These are phyloP conservation scores for Diaporthe aspalathi DNA, from an alignment of 2,329 filamentous ascomycete genomes.

Conservation along the genomic window DNA sequence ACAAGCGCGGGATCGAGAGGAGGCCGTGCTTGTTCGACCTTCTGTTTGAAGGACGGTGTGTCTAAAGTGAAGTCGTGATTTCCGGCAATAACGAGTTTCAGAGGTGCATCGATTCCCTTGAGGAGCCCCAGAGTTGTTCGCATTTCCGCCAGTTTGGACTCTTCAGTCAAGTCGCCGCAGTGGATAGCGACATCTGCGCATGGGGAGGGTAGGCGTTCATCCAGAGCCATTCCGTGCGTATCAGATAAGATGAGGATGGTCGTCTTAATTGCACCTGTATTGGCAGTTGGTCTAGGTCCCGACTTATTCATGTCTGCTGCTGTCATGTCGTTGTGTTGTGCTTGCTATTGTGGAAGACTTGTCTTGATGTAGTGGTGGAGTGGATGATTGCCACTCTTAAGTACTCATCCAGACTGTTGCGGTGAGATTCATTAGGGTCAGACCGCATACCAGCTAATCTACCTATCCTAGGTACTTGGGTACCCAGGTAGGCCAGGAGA, in stretches of 20 bases:
- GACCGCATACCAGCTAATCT: too few species aligned
- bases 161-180: constrained; percentile 63
- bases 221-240: constrained; percentile 52
- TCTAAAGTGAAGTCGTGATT: constrained; percentile 64
- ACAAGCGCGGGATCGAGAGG: constrained; percentile 42
- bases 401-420: too few species aligned
- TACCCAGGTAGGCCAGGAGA: too few species aligned
- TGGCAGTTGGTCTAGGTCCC: constrained; percentile 4
- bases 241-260: constrained; percentile 57
- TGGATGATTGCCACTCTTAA: too few species aligned
- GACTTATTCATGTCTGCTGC: constrained; percentile 3
- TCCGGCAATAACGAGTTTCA: constrained; percentile 66
- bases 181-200: constrained; percentile 61
- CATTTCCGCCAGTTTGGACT: constrained; percentile 55
- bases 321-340: not conserved
- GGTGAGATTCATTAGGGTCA: too few species aligned
- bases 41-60: constrained; percentile 47
- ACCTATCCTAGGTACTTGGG: too few species aligned
- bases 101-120: constrained; percentile 55
- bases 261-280: not conserved
- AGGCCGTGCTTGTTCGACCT: constrained; percentile 34
- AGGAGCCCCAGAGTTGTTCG: constrained; percentile 55
- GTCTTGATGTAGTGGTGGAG: not conserved
- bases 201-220: not conserved
- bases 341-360: not conserved